Evolutionary conservation across 345 rosid genomes (phyloP), one percentile per base, ranked within the genome.

Genomic region (Mercurialis annua): DNA sequence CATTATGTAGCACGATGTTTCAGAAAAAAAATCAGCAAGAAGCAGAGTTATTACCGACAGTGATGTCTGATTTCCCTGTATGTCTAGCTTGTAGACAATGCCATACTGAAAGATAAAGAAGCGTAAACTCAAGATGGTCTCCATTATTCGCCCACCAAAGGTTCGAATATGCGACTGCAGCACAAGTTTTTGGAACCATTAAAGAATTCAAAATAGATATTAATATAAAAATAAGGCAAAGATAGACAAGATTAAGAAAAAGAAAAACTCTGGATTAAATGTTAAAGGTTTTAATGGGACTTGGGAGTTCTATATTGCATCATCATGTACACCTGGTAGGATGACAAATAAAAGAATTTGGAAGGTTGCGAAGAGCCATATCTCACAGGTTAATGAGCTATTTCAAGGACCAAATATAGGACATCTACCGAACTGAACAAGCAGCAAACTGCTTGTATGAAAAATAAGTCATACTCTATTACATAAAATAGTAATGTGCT

Each of bases 31-130:
- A 1, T 36, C 16, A 27, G 52, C 21, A 65, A 42, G 26, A 44
- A 64, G 65, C 48, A 57, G 46, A 51, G 44, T 33, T 40, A 16
- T 73, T 81, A 93, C 98, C 82, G 84, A 70, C 62, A 87, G 62
- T 54, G 99, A 94, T 59, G 87, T 91, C 67, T 85, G 0, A 23
- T 59, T 10, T 49, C 78, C 80, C 70, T 89, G 92, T 31, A 87
- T 48, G 8, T 89, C 0, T 46, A 94, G 80, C 80, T 94, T 94
- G 90, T 94, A 94, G 54, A 91, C 96, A 53, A 94, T 72, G 43
- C 99, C 99, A 80, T 78, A 94, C 80, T 94, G 99, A 83, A 91
- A 94, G 33, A 94, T 77, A 58, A 94, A 94, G 81, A 94, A 94
- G 64, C 99, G 69, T 46, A 87, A 71, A 73, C 98, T 86, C 76